Base-by-base conservation (phyloP, 108 stramenopile species). In the Nannochloropsis salina region DNA sequence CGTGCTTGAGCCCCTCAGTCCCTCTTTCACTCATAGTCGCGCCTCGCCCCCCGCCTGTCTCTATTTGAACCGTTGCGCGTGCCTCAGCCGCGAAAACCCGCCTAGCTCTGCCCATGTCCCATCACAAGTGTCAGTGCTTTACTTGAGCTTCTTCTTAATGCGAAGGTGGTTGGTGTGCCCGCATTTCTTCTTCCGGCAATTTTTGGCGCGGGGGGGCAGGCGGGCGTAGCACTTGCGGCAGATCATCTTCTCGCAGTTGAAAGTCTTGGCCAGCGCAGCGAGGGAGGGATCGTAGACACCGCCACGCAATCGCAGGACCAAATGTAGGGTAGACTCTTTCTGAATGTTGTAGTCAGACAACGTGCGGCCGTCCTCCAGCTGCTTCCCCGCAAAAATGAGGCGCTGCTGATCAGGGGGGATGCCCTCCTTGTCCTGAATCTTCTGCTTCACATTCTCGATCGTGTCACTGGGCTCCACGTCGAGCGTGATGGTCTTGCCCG, bases 101-200 rank as follows among this genome's bases (percentile, higher is more conserved):
- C 61, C 61, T 74, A n/a, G 1, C n/a, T 6, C 1, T n/a, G 61
- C 61, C 61, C 61, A 1, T 74, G 31, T 31, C 31, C 61, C 61
- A 6, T 74, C 20, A 74, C 15, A 1, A 8, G 61, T 74, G n/a
- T n/a, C 20, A 4, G 61, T 74, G 61, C 61, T 74, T 74, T 74
- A 97, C 93, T 97, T 99, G 84, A 99, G 96, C 96, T 98, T 99
- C 93, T 99, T 99, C 98, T 99, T 99, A 91, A 96, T 96, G 92
- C 99, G 96, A 79, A 99, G 94, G 94, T 99, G 98, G 81, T 93
- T 93, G 74, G 98, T 97, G 93, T 98, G 99, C 87, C 99, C 99
- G 88, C 99, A 99, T 95, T 99, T 99, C 96, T 98, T 99, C 97
- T 99, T 99, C 88, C 99, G 95, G 95, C 99, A 99, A 93, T 99